Percentiles rank a stretch among this genome's conserved stretches.
These are phyloP conservation scores for Penicillium turbatum DNA, from an alignment of 495 filamentous ascomycete species.

Conservation along the genomic window DNA sequence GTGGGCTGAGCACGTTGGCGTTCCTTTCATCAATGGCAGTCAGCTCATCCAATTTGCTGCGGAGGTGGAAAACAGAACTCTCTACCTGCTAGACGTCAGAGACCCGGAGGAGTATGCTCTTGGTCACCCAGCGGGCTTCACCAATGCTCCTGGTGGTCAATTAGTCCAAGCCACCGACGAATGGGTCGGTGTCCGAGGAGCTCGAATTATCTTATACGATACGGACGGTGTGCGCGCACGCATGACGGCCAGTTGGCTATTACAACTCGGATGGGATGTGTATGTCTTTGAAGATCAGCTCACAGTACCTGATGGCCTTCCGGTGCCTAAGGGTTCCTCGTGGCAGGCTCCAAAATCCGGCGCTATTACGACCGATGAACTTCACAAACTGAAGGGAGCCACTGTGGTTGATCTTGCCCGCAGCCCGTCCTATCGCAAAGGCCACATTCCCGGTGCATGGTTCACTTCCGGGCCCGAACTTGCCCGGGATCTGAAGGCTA, in stretches of 20 bases:
- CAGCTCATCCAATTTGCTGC: conserved; percentile 7
- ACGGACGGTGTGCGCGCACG: conserved; percentile 22
- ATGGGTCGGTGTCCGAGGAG: conserved; percentile 26
- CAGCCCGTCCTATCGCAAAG: conserved; percentile 22
- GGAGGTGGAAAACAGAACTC: conserved; percentile 10
- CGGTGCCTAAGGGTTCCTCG: not conserved
- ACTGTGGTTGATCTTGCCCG: conserved; percentile 26
- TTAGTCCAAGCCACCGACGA: conserved; percentile 28
- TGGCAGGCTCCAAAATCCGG: not conserved
- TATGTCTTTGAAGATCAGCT: conserved; percentile 13
- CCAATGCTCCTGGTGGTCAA: conserved; percentile 27
- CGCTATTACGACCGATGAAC: conserved; percentile 8
- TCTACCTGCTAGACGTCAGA: conserved; percentile 25
- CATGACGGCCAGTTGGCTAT: conserved; percentile 27
- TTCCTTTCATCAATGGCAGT: conserved; percentile 1
- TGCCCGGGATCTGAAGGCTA: conserved; percentile 11
- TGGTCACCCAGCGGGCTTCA: conserved; percentile 18
- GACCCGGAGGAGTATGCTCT: conserved; percentile 23
- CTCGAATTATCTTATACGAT: conserved; percentile 25
- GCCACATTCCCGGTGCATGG: conserved; percentile 26
- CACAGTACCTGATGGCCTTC: conserved; percentile 2
- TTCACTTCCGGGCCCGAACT: conserved; percentile 27
- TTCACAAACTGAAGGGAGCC: conserved; percentile 5
- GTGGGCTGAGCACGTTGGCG: conserved; percentile 18
- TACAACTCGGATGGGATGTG: conserved; percentile 28